A percentile compares a stretch with the other conserved stretches of the same genome.
Evolutionary conservation across 495 filamentous ascomycete genomes (phyloP).

Genomic region (Neurospora sp.): DNA sequence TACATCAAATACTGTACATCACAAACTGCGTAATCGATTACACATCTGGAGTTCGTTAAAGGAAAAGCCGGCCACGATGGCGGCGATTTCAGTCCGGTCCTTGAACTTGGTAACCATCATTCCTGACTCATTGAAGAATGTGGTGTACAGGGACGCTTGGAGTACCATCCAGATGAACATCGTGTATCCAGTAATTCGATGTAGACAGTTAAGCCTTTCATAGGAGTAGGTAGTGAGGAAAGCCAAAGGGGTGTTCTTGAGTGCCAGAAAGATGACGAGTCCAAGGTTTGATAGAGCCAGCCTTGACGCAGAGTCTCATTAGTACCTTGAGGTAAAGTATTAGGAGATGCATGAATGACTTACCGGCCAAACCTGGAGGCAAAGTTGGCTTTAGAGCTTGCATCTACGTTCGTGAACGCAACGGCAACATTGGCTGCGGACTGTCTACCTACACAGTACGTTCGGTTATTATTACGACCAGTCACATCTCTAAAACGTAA

Average conservation of each 20-base stretch:
- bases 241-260: slow-evolving; percentile 52
- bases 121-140: slow-evolving; percentile 23
- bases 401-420: slow-evolving; percentile 36
- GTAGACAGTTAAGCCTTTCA: slow-evolving; percentile 50
- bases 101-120: slow-evolving; percentile 12
- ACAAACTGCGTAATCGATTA: no score
- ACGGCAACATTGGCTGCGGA: slow-evolving; percentile 36
- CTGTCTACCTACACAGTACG: no score
- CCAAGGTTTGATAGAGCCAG: slow-evolving; percentile 42
- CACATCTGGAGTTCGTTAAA: slow-evolving; percentile 10
- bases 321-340: slow-evolving; percentile 1
- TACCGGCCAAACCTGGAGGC: slow-evolving; percentile 42
- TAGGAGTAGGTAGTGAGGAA: slow-evolving; percentile 49
- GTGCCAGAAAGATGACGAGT: slow-evolving; percentile 47
- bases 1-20: no score
- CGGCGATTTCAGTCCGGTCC: slow-evolving; percentile 24
- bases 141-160: slow-evolving; percentile 35
- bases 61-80: slow-evolving; percentile 39
- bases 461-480: no score
- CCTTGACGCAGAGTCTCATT: slow-evolving; percentile 27
- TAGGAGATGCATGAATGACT: slow-evolving; percentile 9
- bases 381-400: slow-evolving; percentile 18
- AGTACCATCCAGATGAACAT: slow-evolving; percentile 36
- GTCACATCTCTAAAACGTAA: no score
- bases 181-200: slow-evolving; percentile 47